Evolutionary conservation across 2,329 filamentous ascomycete species (phyloP).

Genomic region (Alternaria postmessia): DNA sequence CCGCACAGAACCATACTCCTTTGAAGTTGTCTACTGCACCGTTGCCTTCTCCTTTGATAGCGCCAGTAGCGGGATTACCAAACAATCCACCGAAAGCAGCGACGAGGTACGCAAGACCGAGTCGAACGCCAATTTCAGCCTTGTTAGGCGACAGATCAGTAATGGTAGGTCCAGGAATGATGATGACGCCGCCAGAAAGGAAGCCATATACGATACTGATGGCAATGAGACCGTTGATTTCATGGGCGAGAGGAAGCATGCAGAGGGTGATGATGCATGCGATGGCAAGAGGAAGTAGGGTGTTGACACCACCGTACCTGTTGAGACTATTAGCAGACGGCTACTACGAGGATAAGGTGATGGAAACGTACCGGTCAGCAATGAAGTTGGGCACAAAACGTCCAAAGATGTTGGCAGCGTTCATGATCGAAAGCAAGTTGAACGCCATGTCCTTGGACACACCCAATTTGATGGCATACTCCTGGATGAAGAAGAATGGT

Average conservation of each 20-base stretch:
- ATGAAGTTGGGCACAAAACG: slow-evolving; percentile 54
- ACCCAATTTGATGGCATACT: slow-evolving; percentile 29
- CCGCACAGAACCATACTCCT: slow-evolving; percentile 47
- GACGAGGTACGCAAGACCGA: slow-evolving; percentile 62
- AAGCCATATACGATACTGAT: slow-evolving; percentile 52
- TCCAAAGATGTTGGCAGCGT: slow-evolving; percentile 60
- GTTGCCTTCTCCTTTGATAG: slow-evolving; percentile 55
- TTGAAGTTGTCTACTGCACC: slow-evolving; percentile 36
- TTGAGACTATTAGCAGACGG: not conserved
- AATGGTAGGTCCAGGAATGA: slow-evolving; percentile 52
- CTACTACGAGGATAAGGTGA: not conserved
- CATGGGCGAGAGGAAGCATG: slow-evolving; percentile 39
- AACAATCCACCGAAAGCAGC: slow-evolving; percentile 59
- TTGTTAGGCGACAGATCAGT: slow-evolving; percentile 49
- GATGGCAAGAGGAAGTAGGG: slow-evolving; percentile 44
- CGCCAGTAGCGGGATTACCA: slow-evolving; percentile 62
- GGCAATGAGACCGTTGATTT: slow-evolving; percentile 43
- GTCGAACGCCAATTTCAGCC: slow-evolving; percentile 54
- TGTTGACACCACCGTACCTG: slow-evolving; percentile 45
- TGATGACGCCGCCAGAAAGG: slow-evolving; percentile 54
- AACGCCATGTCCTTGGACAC: slow-evolving; percentile 60
- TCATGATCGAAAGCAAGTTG: slow-evolving; percentile 72
- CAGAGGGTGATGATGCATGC: slow-evolving; percentile 46
- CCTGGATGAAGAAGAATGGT: slow-evolving; percentile 34
- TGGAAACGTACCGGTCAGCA: slow-evolving; percentile 42